phyloP scores from a whole-genome alignment of 1,284 basidiomycete genomes.

The Boletus holoroseus region DNA sequence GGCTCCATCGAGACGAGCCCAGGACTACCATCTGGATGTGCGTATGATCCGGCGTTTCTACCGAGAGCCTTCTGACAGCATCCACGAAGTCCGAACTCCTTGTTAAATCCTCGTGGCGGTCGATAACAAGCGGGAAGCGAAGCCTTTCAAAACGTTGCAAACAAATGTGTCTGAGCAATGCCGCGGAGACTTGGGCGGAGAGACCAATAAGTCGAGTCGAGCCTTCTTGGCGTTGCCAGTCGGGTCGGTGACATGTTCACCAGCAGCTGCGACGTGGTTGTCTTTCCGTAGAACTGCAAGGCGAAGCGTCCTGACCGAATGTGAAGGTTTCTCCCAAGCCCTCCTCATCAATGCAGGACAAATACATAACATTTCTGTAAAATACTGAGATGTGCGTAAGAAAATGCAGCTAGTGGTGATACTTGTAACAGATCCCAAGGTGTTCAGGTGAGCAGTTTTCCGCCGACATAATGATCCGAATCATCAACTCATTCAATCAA shows the following conservation, averaged over 20 bases:
- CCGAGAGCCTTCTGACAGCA: not conserved
- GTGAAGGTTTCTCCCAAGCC: not conserved
- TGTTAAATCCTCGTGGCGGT: no score
- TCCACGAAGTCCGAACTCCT: not conserved
- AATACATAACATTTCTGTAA: conserved; percentile 25
- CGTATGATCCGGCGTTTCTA: not conserved
- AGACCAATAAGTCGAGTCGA: not conserved
- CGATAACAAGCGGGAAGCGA: not conserved
- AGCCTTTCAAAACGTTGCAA: not conserved
- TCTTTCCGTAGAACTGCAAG: not conserved
- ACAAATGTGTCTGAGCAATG: not conserved
- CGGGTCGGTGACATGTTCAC: not conserved
- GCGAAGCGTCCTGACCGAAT: not conserved
- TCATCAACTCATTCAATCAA: conserved; percentile 22
- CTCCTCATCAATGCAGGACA: conserved; percentile 3
- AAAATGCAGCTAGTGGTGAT: conserved; percentile 19
- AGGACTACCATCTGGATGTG: not conserved
- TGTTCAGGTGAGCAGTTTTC: conserved; percentile 14
- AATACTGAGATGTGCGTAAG: conserved; percentile 24
- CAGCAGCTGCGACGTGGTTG: not conserved
- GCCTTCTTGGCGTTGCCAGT: not conserved
- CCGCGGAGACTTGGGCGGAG: no score
- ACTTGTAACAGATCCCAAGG: conserved; percentile 16
- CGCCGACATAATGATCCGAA: not conserved
- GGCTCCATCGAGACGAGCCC: not conserved